Evolutionary conservation across 1,139 yeast genomes (phyloP).

Genomic region (Pichia sp.): DNA sequence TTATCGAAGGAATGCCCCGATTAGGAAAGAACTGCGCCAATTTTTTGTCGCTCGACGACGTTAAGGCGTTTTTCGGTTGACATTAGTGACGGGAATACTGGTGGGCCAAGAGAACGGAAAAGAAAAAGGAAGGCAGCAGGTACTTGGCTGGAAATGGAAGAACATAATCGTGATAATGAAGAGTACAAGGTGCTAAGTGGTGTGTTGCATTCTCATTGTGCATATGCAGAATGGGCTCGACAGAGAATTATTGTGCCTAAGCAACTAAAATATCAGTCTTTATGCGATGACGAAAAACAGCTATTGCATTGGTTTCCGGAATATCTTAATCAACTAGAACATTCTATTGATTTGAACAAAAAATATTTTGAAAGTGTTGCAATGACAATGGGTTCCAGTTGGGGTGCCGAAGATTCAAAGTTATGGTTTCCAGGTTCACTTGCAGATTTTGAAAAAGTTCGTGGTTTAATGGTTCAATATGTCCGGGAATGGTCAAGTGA

Average conservation of each 20-base stretch:
- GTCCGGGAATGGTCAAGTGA: constrained; percentile 73
- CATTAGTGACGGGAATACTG: no score
- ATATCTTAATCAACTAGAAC: constrained; percentile 41
- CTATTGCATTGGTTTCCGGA: constrained; percentile 48
- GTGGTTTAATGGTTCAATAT: constrained; percentile 57
- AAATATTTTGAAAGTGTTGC: constrained; percentile 46
- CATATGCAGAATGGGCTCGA: constrained; percentile 31
- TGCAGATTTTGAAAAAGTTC: constrained; percentile 55
- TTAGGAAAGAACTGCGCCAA: no score
- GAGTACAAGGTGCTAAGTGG: constrained; percentile 28
- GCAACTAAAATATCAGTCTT: constrained; percentile 30
- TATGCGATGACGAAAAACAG: constrained; percentile 37
- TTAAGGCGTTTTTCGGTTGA: no score
- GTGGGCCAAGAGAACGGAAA: no score
- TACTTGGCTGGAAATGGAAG: no score
- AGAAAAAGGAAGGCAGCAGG: no score
- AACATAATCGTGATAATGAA: no score
- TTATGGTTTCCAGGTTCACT: constrained; percentile 29
- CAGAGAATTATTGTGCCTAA: constrained; percentile 31
- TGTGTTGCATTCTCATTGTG: constrained; percentile 26
- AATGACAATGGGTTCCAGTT: constrained; percentile 39
- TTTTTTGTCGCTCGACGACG: no score
- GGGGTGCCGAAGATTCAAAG: constrained; percentile 45
- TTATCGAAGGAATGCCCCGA: no score
- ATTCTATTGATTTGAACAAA: constrained; percentile 46